phyloP scores from a whole-genome alignment of 257 asterid genomes.

The Asclepias syriaca region DNA sequence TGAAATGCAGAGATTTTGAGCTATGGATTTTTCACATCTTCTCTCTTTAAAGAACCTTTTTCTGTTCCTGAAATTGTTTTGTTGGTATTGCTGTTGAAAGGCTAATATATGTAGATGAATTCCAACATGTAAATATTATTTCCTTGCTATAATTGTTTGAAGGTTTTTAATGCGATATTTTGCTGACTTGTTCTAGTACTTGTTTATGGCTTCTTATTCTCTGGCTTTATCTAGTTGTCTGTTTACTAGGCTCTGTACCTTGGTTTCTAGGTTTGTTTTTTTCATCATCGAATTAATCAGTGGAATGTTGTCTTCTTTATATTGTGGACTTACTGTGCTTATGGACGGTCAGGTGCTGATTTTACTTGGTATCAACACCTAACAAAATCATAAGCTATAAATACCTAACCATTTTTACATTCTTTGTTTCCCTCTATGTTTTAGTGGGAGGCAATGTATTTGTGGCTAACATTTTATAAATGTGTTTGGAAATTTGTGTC shows the following conservation, averaged over 20 bases:
- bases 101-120: background rate
- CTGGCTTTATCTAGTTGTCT: background rate
- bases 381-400: constrained; percentile 9
- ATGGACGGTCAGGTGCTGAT: constrained; percentile 14
- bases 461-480: background rate
- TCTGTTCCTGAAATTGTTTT: background rate
- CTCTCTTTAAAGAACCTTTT: background rate
- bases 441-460: background rate
- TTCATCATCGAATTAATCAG: background rate
- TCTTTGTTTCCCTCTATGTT: background rate
- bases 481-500: background rate
- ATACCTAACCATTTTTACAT: background rate
- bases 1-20: background rate
- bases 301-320: background rate
- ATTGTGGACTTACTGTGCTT: constrained; percentile 1
- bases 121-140: background rate
- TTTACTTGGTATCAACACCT: constrained; percentile 7
- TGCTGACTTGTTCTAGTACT: background rate
- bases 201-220: background rate
- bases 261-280: background rate
- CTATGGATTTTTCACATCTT: background rate
- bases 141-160: background rate
- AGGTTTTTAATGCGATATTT: background rate
- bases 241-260: background rate
- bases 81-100: background rate